Base-by-base conservation (phyloP, 2,329 filamentous ascomycete genomes). In the Neopestalotiopsis sp. region DNA sequence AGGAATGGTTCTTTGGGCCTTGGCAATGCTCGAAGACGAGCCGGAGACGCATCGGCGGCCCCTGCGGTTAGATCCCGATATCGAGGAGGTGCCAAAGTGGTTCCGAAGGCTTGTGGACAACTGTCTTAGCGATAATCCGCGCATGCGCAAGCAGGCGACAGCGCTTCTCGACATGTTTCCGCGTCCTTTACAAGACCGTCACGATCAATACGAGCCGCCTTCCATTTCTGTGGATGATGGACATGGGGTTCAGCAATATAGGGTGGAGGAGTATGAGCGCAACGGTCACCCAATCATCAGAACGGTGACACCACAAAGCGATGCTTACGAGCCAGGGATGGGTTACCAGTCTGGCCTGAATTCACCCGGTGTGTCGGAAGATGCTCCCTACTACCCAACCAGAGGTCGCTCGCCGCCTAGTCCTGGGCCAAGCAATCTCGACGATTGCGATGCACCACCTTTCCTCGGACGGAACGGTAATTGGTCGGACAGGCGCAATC, bases 1-100 rank as follows among this genome's bases (percentile, higher is more conserved):
- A 4, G 96, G 96, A 4, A 99, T 99, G 96, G 94, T 97, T 1
- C 83, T 99, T 2, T 99, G 95, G 94, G 94, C 94, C 28, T 83
- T 99, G 60, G 95, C 94, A 1, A 92, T 92, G 76, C 89, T 95
- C 73, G 89, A 95, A 68, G 95, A 98, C 75, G 95, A 98, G 75
- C 96, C 96, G 1, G 96, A 98, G 78, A 86, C 89, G 24, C 90
- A 92, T 69, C 88, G 87, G 57, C 88, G 93, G 24, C 95, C 95
- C 0, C 81, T 97, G 69, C 83, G 82, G 28, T 81, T 92, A 10
- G 81, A 84, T 4, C 77, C 89, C 5, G 87, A 89, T 64, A 79
- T 86, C 12, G 84, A 91, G 32, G 84, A 91, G 32, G 86, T 97
- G 9, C 96, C 96, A 0, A 84, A 86, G 13, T 98, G 95, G 86